Conservation (phyloP, 1,284 basidiomycete genomes). For the Trichosporon coremiiforme region DNA sequence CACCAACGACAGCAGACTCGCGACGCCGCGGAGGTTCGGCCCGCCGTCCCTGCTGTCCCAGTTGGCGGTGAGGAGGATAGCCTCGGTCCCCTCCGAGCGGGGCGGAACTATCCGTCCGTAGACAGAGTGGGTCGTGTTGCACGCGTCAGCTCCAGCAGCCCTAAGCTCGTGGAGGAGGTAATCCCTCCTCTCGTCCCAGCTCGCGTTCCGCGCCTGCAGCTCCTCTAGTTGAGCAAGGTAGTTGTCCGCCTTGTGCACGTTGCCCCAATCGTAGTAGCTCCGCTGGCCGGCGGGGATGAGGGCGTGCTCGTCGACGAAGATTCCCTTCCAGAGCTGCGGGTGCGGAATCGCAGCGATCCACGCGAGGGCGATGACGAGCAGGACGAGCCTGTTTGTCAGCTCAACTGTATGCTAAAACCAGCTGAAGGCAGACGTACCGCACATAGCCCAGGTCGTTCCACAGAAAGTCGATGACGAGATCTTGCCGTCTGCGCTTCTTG, state of each 20-base stretch:
- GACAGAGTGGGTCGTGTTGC: constrained; percentile 59
- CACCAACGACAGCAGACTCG: constrained; percentile 79
- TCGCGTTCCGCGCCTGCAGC: constrained; percentile 65
- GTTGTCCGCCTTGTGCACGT: constrained; percentile 78
- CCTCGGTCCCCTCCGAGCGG: constrained; percentile 83
- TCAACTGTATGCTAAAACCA: too few species aligned
- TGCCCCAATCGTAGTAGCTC: constrained; percentile 82
- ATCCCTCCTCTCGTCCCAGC: constrained; percentile 62
- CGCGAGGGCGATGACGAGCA: constrained; percentile 67
- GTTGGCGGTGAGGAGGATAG: constrained; percentile 84
- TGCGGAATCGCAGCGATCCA: constrained; percentile 76
- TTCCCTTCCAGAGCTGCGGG: constrained; percentile 65
- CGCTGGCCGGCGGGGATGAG: constrained; percentile 85
- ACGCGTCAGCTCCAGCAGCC: constrained; percentile 34
- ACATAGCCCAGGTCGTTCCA: constrained; percentile 20
- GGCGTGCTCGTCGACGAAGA: constrained; percentile 91
- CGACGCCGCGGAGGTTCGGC: constrained; percentile 79
- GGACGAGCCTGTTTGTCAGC: constrained; percentile 29
- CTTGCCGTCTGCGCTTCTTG: constrained; percentile 24
- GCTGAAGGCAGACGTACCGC: constrained; percentile 17
- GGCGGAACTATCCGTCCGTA: constrained; percentile 83
- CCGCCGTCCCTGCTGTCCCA: constrained; percentile 67
- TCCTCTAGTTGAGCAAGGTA: constrained; percentile 71
- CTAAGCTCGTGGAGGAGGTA: constrained; percentile 34
- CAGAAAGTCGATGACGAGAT: neutral